Evolutionary conservation across 441 rosid genomes (phyloP), one percentile per base, ranked within the genome.

Genomic region (Corymbia calophylla): DNA sequence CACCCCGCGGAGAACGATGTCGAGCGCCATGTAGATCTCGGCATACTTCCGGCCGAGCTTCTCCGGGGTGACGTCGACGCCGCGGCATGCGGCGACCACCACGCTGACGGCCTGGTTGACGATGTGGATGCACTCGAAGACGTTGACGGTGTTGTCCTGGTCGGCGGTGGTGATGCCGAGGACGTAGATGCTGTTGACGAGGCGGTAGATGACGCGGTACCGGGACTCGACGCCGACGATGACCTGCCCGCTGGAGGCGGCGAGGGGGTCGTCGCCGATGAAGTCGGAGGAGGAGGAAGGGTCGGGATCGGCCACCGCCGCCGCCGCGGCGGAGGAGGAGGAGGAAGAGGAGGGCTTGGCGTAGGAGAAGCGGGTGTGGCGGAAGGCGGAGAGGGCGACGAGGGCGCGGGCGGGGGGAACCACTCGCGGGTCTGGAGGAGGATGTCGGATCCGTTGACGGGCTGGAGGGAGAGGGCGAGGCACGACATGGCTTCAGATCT

Each of bases 381-480:
- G 98, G 92, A 97, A 97, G 94, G 97, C 94, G 55, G 97, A 95
- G 90, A 97, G 97, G 89, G 99, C 99, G 88, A 96, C 93, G 66
- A 97, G 94, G 91, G 99, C 99, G 62, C 99, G 91, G 15, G 98
- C 94, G 4, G 99, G 99, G 98, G 99, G 90, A 96, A 98, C 99
- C 97, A 98, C 73, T 98, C 97, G 27, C 97, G 95, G 91, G 99
- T 98, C 91, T 97, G 99, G 89, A 98, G 95, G 84, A 98, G 95
- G 91, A 98, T 94, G 91, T 96, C 98, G 91, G 97, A 94, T 88
- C 98, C 99, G 81, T 96, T 96, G 29, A 95, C 92, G 29, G 98
- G 99, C 91, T 97, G 98, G 64, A 97, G 97, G 91, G 98, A 95
- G 81, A 97, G 94, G 29, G 99, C 98, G 66, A 97, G 91, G 87